Base-by-base conservation (phyloP, 148 eudicot genomes). In the Amaranthus cruentus region DNA sequence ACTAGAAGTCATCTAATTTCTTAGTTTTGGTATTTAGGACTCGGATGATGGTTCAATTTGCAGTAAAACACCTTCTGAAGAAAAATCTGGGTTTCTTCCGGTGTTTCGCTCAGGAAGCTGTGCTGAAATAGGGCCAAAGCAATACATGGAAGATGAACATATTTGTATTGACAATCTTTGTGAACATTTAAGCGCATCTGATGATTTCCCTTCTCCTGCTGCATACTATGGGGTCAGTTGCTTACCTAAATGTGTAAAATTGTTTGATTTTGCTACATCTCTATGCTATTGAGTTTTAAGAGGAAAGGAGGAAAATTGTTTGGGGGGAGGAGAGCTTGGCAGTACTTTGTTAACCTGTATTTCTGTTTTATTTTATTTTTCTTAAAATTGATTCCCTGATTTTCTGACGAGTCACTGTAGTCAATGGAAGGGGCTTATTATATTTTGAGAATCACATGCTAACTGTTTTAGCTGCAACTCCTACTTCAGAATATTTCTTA, bases 61-160 rank as follows among this genome's bases (percentile, higher is more conserved):
- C 73, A 15, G 69, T 49, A 73, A 76, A 63, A 80, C 85, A 68
- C 85, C 81, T 49, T 78, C 88, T 59, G 88, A 84, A 60, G 85
- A 76, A 68, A 76, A 71, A 69, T 75, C 90, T 56, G 84, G 67
- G 9, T 86, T 81, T 73, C 46, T 80, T 55, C 98, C 98, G 13
- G 79, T 84, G 54, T 82, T 85, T 75, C 85, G 96, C 42, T 92
- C 96, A 55, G 98, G 98, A 78, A 90, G 93, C 83, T 92, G 96
- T 73, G 88, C 93, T 72, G 98, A 92, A 81, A 88, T 78, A 82
- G 98, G 98, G 63, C 93, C 93, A 52, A 92, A 88, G 81, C 90
- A 72, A 54, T 88, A 81, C 76, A 92, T 92, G 98, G 98, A 92
- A 76, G 98, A 92, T 78, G 93, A 87, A 71, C 91, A 88, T 78